A percentile compares a stretch with the other conserved stretches of the same genome.
Evolutionary conservation across 129 eudicot species (phyloP).

Genomic region (Arctium lappa): DNA sequence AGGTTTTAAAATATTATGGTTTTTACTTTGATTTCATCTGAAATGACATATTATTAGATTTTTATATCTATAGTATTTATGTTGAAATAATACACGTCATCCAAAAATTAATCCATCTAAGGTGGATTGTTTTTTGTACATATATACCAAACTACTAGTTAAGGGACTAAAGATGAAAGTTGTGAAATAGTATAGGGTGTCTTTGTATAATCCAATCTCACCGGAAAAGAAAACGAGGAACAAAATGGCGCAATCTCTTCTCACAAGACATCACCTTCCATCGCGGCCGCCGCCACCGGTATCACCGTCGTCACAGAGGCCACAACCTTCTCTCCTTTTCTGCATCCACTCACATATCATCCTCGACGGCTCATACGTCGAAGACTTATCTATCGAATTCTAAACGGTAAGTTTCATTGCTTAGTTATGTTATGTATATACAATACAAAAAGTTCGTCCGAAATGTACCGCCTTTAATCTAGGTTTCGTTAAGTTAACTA

Average conservation of each 20-base stretch:
- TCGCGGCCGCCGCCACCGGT: neutral
- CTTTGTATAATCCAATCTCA: neutral
- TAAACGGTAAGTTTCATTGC: conserved; percentile 22
- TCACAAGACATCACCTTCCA: neutral
- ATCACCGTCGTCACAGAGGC: conserved; percentile 13
- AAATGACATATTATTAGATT: too few species aligned
- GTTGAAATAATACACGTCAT: too few species aligned
- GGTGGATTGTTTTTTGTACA: too few species aligned
- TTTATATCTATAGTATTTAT: too few species aligned
- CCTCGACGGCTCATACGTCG: neutral
- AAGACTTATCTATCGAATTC: neutral
- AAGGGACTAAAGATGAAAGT: neutral
- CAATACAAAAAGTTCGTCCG: neutral
- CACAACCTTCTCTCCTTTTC: neutral
- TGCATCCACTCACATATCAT: neutral
- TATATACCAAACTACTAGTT: neutral
- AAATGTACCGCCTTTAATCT: neutral
- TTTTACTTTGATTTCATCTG: too few species aligned
- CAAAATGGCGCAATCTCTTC: conserved; percentile 1
- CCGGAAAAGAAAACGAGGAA: neutral
- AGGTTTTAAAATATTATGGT: too few species aligned
- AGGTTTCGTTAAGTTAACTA: conserved; percentile 2
- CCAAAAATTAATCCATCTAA: too few species aligned
- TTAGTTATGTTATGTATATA: neutral
- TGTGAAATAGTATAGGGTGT: conserved; percentile 10